A percentile compares a stretch with the other conserved stretches of the same genome.
phyloP scores from a whole-genome alignment of 2,329 filamentous ascomycete species.

The Decorospora gaudefroyi region DNA sequence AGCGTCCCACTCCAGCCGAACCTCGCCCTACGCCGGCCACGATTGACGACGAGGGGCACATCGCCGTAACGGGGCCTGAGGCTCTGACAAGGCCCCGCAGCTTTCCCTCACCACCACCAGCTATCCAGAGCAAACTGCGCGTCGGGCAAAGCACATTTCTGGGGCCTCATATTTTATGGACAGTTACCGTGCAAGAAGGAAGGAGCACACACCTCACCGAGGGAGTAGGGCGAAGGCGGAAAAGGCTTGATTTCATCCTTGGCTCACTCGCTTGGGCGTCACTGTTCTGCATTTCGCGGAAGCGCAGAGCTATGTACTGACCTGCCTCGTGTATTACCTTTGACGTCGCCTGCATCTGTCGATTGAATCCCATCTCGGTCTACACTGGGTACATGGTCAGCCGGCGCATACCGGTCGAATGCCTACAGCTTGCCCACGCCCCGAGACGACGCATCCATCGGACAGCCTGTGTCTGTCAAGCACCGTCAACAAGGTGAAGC shows the following conservation, averaged over 20 bases:
- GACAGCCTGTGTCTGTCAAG: too few relatives aligned
- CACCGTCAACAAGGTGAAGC: too few relatives aligned
- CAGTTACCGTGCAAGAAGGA: background rate
- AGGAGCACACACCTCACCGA: background rate
- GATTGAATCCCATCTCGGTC: too few relatives aligned
- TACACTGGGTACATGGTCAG: background rate
- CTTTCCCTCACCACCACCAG: slow-evolving; percentile 1
- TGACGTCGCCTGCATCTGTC: slow-evolving; percentile 7
- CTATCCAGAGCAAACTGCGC: background rate
- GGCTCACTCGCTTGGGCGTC: slow-evolving; percentile 1
- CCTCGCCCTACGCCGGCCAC: too few relatives aligned
- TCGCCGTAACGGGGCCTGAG: background rate
- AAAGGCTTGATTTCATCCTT: background rate
- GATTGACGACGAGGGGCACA: slow-evolving; percentile 7
- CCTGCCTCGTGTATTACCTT: background rate
- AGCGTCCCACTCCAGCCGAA: too few relatives aligned
- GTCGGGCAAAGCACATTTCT: background rate
- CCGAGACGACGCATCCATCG: too few relatives aligned
- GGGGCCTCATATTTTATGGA: background rate
- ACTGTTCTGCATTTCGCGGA: slow-evolving; percentile 1
- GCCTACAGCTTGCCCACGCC: too few relatives aligned
- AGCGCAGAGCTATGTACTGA: slow-evolving; percentile 4
- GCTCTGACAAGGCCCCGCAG: slow-evolving; percentile 4
- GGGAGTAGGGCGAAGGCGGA: background rate
- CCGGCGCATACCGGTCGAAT: slow-evolving; percentile 1